Conservation (phyloP, 129 eudicot species). For the Ambrosia artemisiifolia region DNA sequence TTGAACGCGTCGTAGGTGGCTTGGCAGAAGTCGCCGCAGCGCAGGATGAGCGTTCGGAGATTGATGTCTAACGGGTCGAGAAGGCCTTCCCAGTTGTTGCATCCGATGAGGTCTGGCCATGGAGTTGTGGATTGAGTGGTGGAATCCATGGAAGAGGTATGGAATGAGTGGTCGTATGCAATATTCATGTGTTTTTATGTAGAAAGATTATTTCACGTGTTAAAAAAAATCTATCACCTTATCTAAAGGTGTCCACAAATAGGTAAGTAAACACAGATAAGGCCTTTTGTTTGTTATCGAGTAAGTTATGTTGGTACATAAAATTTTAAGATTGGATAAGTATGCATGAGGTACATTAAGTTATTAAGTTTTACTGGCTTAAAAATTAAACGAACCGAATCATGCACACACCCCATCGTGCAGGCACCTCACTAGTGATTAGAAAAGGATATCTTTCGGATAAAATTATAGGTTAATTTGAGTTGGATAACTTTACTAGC, state of each 20-base stretch:
- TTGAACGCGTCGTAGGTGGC: slow-evolving; percentile 83
- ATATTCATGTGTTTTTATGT: slow-evolving; percentile 10
- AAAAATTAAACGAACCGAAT: too few relatives aligned
- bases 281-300: too few relatives aligned
- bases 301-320: too few relatives aligned
- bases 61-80: slow-evolving; percentile 33
- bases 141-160: background rate
- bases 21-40: slow-evolving; percentile 75
- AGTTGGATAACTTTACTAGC: too few relatives aligned
- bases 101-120: slow-evolving; percentile 38
- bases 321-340: too few relatives aligned
- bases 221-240: background rate
- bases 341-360: too few relatives aligned
- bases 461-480: too few relatives aligned
- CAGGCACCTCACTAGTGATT: too few relatives aligned
- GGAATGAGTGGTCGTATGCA: slow-evolving; percentile 23
- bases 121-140: slow-evolving; percentile 14
- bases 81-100: slow-evolving; percentile 34
- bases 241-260: background rate
- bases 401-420: too few relatives aligned
- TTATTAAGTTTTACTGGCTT: too few relatives aligned
- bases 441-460: too few relatives aligned
- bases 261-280: too few relatives aligned
- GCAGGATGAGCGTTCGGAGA: slow-evolving; percentile 38
- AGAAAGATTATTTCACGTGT: slow-evolving; percentile 7